Conservation (phyloP, 306 rosid genomes). For the Glycine soja region DNA sequence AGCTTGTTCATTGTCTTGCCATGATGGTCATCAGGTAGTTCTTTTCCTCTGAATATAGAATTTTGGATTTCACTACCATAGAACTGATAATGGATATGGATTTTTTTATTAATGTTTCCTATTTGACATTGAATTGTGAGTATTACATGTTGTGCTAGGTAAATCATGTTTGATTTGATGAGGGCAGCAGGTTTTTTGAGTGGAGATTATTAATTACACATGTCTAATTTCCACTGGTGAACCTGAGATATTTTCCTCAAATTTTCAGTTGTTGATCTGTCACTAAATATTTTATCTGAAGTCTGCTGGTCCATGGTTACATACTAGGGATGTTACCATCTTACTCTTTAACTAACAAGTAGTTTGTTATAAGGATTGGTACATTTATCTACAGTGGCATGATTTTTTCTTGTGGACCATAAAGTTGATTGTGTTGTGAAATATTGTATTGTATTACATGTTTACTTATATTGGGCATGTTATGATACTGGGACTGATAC, state of each 20-base stretch:
- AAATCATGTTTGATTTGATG: constrained; percentile 17
- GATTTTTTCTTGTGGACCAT: background rate
- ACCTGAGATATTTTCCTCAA: background rate
- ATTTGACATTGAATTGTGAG: constrained; percentile 21
- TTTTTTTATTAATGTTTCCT: constrained; percentile 14
- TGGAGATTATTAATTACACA: constrained; percentile 1
- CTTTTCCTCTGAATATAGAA: background rate
- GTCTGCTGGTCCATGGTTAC: constrained; percentile 29
- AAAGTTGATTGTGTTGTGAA: background rate
- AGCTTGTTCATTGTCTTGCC: constrained; percentile 99
- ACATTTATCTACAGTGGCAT: background rate
- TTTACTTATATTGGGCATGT: background rate
- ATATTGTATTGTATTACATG: background rate
- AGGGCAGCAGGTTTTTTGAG: constrained; percentile 9
- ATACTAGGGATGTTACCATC: background rate
- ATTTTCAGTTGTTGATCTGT: background rate
- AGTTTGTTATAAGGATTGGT: background rate
- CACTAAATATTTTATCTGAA: background rate
- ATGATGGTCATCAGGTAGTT: constrained; percentile 95
- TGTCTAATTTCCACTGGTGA: constrained; percentile 2
- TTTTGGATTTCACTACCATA: constrained; percentile 30
- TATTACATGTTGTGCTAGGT: background rate
- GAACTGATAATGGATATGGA: background rate
- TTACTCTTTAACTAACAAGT: too few relatives aligned
- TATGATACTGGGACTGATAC: constrained; percentile 25